phyloP scores from a whole-genome alignment of 2,329 filamentous ascomycete species.

The Tolypocladium capitatum region DNA sequence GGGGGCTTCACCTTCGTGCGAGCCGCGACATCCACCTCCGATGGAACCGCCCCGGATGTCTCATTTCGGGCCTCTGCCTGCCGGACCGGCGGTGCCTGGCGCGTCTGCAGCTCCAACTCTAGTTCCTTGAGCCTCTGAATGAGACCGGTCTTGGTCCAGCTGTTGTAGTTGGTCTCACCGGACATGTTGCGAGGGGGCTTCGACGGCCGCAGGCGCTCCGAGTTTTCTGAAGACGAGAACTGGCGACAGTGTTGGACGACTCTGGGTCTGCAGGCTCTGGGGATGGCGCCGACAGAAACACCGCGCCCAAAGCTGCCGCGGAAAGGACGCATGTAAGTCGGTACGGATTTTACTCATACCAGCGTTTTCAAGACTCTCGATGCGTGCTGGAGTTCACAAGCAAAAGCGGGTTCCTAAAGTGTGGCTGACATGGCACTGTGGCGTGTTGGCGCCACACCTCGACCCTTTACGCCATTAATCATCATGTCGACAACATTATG shows the following conservation, averaged over 20 bases:
- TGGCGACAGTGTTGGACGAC: not conserved
- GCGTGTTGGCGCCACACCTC: not conserved
- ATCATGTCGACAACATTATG: not conserved
- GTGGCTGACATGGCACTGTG: not conserved
- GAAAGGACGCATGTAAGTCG: constrained; percentile 15
- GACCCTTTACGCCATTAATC: not conserved
- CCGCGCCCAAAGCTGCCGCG: constrained; percentile 12
- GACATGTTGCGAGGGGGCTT: constrained; percentile 13
- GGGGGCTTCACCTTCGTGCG: constrained; percentile 15
- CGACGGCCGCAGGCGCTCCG: not conserved
- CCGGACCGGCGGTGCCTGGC: constrained; percentile 13
- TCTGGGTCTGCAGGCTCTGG: constrained; percentile 3
- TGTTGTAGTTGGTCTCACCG: constrained; percentile 37
- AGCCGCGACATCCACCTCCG: not conserved
- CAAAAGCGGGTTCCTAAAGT: not conserved
- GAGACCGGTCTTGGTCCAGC: constrained; percentile 56
- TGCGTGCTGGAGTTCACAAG: not conserved
- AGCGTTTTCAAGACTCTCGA: not conserved
- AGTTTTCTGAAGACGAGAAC: constrained; percentile 4
- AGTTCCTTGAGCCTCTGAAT: constrained; percentile 54
- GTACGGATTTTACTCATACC: not conserved
- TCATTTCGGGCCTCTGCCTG: not conserved
- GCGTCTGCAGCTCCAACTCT: constrained; percentile 49
- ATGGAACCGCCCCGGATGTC: not conserved
- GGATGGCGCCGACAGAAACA: constrained; percentile 10